Percentiles rank a stretch among this genome's conserved stretches.
Conservation (phyloP, 1,284 basidiomycete species). For the Marasmius oreades region DNA sequence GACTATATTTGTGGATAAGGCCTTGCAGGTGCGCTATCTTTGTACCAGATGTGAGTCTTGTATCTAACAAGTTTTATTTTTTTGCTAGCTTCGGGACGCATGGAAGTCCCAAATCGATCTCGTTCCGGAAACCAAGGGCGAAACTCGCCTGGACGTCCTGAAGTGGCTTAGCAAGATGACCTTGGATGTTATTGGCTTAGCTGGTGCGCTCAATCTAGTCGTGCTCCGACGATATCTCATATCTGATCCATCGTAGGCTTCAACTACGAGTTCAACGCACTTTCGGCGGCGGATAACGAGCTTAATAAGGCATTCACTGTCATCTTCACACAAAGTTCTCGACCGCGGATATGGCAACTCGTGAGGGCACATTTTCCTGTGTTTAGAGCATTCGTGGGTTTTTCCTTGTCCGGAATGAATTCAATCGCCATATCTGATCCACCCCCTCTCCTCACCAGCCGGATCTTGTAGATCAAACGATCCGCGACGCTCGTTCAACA, state of each 20-base stretch:
- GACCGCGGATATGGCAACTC: constrained; percentile 26
- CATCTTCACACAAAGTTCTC: constrained; percentile 31
- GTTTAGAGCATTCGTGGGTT: constrained; percentile 35
- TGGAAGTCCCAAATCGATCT: constrained; percentile 30
- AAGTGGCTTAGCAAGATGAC: constrained; percentile 56
- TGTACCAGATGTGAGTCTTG: not conserved
- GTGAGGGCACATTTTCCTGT: constrained; percentile 37
- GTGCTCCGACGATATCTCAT: not conserved
- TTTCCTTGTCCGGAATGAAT: not conserved
- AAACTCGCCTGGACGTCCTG: constrained; percentile 43
- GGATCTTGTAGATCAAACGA: constrained; percentile 20
- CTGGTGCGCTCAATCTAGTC: constrained; percentile 35
- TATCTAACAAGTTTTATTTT: not conserved
- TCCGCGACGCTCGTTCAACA: constrained; percentile 16
- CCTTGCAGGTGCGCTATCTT: constrained; percentile 8
- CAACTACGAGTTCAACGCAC: constrained; percentile 54
- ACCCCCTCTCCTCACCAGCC: no score
- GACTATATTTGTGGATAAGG: constrained; percentile 13
- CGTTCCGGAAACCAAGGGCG: constrained; percentile 19
- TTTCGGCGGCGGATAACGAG: constrained; percentile 33
- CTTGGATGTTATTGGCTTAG: constrained; percentile 66
- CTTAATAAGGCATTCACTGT: constrained; percentile 45
- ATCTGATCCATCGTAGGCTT: constrained; percentile 43
- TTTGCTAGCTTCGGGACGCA: constrained; percentile 42
- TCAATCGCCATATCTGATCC: constrained; percentile 22